Base-by-base conservation (phyloP, 2,329 filamentous ascomycete species). In the Ophiostoma pallidulum region DNA sequence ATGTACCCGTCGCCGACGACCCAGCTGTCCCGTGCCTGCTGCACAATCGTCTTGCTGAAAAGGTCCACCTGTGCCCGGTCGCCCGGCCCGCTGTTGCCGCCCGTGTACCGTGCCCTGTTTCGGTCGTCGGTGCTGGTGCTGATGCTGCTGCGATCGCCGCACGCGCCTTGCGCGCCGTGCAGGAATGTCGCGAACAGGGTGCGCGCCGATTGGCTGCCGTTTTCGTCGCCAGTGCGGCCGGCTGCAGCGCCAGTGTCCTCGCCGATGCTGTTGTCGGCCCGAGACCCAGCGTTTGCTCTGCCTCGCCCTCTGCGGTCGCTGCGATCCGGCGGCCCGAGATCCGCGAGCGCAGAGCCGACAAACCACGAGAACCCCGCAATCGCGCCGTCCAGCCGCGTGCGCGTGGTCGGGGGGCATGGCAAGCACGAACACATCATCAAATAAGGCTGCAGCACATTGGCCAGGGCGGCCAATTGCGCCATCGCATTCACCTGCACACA, bases 1-100 rank as follows among this genome's bases (percentile, higher is more conserved):
- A 63, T 56, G 8, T 41, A 36, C 3, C 51, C 53, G 10, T 48
- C 50, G 9, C 49, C 41, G 8, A 60, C 55, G 1, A 53, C 49
- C 74, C 74, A 77, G 36, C 67, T 70, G 38, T 62, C 64, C 4
- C 59, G 58, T 10, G 75, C 65, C 36, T 77, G 72, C 8, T 64
- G 61, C 5, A 65, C 47, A 32, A 77, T 70, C 41, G 65, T 65
- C 14, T 63, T 61, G 7, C 61, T 59, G 47, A 76, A 75, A 36
- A 52, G 63, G 26, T 60, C 56, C 8, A 69, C 57, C 22, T 69
- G 59, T 3, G 62, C 38, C 12, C 37, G n/a, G 20, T 44, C 36
- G 46, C 41, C 41, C 22, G 45, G 19, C 26, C 40, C 10, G 36
- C 19, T 35, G 39, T 26, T 28, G 19, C 28, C n/a, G 12, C 26